Evolutionary conservation across 768 basidiomycete genomes (phyloP), one percentile per base, ranked within the genome.

Genomic region (Pleurotus citrinopileatus): DNA sequence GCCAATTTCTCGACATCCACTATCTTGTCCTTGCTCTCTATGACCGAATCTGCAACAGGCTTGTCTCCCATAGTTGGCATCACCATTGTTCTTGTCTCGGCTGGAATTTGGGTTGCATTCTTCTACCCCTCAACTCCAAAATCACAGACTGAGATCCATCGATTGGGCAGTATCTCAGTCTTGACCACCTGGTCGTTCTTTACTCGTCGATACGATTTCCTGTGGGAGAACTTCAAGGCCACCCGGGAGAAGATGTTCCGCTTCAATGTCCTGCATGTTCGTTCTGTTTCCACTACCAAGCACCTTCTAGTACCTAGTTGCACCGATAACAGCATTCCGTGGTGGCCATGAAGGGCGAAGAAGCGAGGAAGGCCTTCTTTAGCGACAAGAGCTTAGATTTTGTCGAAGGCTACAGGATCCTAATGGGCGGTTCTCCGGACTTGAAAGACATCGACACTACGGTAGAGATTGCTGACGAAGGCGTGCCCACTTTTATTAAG

Each of bases 331-430:
- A 61, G 60, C 52, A 61, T 40, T 28, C 22, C 2, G 59, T 60
- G 25, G 64, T 70, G 0, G 72, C 69, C 5, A 37, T 70, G 4
- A 57, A 57, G 23, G 72, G 71, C 0, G 65, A 69, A 17, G 64
- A 65, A 36, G 70, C 65, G 4, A 59, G 70, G 2, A 65, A 67
- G 28, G 55, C 59, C 1, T 70, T 70, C 52, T 68, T 70, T 52
- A 61, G 65, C 29, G 59, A 66, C 32, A 63, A 62, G 29, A 58
- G 52, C 27, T 55, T 72, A 2, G 62, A 61, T 52, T 60, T 69
- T 42, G 53, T 37, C n/a, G 67, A 70, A 58, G 71, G 70, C 25
- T 72, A 71, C 45, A 64, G 57, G 46, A 60, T 70, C 27, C 61
- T 72, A 8, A 61, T 67, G 53, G 70, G 68, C 12, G 67, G 60